Base-by-base conservation (phyloP, 345 rosid species). In the Nephelium lappaceum region DNA sequence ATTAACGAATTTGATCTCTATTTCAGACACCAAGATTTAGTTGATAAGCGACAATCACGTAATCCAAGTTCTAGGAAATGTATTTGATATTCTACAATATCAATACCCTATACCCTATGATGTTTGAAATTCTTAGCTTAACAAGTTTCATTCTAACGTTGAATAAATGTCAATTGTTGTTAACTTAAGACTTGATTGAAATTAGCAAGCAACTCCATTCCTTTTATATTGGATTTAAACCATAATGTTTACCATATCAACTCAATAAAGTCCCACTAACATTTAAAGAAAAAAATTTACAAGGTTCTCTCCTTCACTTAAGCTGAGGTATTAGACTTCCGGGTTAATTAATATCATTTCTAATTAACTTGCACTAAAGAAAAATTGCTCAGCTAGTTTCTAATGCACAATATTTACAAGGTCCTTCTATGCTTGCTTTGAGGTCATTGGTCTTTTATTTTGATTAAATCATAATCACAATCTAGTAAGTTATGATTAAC, bases 1-100 rank as follows among this genome's bases (percentile, higher is more conserved):
- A 45, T n/a, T 51, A 71, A 25, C 62, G 9, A 51, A 27, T 69
- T 69, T 45, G n/a, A 3, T n/a, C 11, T 3, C n/a, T 47, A 69
- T 69, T 69, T 69, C 1, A 51, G 74, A 61, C 25, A 62, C 14
- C 63, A 51, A 14, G 24, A 31, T 25, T 16, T 16, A 19, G 63
- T 24, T 27, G 51, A 71, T 71, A 42, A 16, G 74, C 74, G 12
- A 71, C 73, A 70, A 47, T 27, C 18, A n/a, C 24, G 51, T 11
- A 71, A 23, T 41, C 36, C 24, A 19, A 23, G 68, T 61, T 31
- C 55, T 23, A 15, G 67, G 61, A 15, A 73, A 73, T 73, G 38
- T 25, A 41, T 57, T 41, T 65, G 16, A 73, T 73, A 41, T 41
- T 41, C 7, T 41, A 23, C 74, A 25, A 25, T 24, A 19, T 49